Evolutionary conservation across 1,284 basidiomycete genomes (phyloP).

Genomic region (Puccinia horiana): DNA sequence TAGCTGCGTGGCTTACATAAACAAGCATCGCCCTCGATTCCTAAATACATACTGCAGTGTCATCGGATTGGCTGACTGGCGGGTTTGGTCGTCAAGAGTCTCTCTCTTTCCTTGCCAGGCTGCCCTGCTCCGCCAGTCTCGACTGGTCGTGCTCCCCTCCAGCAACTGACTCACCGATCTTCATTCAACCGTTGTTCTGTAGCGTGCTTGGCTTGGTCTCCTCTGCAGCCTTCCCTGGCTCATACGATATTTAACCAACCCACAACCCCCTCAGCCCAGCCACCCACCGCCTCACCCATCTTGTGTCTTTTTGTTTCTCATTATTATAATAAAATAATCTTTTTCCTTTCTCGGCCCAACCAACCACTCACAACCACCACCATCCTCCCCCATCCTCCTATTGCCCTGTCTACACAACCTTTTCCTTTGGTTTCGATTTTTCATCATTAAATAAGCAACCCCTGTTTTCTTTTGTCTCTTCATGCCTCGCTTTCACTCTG

Average conservation of each 20-base stretch:
- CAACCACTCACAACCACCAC: neutral
- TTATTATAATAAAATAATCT: neutral
- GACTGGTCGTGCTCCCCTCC: neutral
- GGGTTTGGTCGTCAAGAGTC: slow-evolving; percentile 1
- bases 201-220: neutral
- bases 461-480: neutral
- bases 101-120: neutral
- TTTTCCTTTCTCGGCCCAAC: slow-evolving; percentile 4
- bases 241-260: neutral
- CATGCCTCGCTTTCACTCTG: slow-evolving; percentile 29
- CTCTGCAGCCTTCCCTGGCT: neutral
- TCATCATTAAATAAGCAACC: neutral
- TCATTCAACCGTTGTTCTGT: neutral
- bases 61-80: neutral
- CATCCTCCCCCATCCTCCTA: neutral
- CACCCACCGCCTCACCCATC: neutral
- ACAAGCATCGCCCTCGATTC: neutral
- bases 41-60: neutral
- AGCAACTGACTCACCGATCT: neutral
- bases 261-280: neutral
- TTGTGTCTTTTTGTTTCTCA: neutral
- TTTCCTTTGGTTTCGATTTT: neutral
- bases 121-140: neutral
- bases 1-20: neutral
- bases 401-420: slow-evolving; percentile 1